phyloP scores from a whole-genome alignment of 2,329 filamentous ascomycete species.

The Penicillium fuscoglaucum region DNA sequence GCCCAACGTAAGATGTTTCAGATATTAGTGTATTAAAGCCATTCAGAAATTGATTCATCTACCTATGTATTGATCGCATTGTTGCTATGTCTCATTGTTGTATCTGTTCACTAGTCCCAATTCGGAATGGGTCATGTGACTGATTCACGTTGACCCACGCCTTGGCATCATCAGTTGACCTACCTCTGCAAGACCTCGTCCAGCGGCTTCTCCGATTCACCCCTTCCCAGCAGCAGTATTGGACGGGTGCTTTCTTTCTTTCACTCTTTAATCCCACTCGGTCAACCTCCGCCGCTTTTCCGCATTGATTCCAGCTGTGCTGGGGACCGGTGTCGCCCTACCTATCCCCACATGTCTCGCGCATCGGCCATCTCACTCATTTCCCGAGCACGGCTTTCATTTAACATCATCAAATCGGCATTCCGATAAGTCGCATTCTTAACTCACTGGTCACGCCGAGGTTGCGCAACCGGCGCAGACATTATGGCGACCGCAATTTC shows the following conservation, averaged over 20 bases:
- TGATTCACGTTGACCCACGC: slow-evolving; percentile 32
- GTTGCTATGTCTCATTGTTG: neutral
- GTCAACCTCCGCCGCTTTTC: slow-evolving; percentile 21
- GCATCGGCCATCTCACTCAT: slow-evolving; percentile 43
- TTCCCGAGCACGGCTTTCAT: slow-evolving; percentile 36
- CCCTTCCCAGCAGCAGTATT: slow-evolving; percentile 26
- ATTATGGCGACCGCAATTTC: slow-evolving; percentile 49
- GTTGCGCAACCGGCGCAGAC: slow-evolving; percentile 24
- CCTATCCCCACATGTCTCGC: slow-evolving; percentile 49
- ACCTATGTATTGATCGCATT: neutral
- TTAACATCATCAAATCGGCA: slow-evolving; percentile 27
- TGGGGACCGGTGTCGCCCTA: slow-evolving; percentile 34
- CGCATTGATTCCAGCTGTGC: slow-evolving; percentile 28
- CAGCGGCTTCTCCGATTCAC: slow-evolving; percentile 23
- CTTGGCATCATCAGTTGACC: slow-evolving; percentile 42
- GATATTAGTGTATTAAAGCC: neutral
- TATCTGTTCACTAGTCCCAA: slow-evolving; percentile 11
- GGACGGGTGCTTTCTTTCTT: slow-evolving; percentile 26
- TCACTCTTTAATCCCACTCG: slow-evolving; percentile 23
- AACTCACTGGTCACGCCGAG: slow-evolving; percentile 16
- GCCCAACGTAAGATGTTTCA: too few relatives aligned
- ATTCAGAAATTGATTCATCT: neutral
- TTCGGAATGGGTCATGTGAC: slow-evolving; percentile 30
- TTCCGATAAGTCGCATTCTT: slow-evolving; percentile 29
- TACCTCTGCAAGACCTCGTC: slow-evolving; percentile 34